A percentile compares a stretch with the other conserved stretches of the same genome.
Conservation (phyloP, 2,329 filamentous ascomycete genomes). For the Decorospora gaudefroyi region DNA sequence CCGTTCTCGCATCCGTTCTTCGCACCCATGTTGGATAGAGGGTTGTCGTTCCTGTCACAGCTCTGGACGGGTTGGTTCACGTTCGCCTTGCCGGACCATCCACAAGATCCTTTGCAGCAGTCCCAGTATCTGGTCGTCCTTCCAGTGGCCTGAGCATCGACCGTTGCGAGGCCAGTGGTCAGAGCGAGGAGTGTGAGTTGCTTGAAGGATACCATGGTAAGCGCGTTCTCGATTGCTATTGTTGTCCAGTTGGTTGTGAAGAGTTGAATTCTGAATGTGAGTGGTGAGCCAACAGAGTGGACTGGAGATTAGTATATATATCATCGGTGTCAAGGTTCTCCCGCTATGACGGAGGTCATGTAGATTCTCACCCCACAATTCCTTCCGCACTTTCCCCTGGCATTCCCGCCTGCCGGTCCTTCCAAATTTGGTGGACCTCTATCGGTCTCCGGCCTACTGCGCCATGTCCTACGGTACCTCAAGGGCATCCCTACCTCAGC, state of each 20-base stretch:
- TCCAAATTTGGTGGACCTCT: slow-evolving; percentile 4
- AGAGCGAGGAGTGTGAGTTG: slow-evolving; percentile 36
- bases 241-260: too few relatives aligned
- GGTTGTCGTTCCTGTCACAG: slow-evolving; percentile 62
- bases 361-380: slow-evolving; percentile 10
- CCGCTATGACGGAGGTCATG: not conserved
- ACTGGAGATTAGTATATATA: slow-evolving; percentile 7
- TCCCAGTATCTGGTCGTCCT: slow-evolving; percentile 55
- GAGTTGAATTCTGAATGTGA: too few relatives aligned
- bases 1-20: slow-evolving; percentile 59
- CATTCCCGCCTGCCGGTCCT: not conserved
- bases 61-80: slow-evolving; percentile 59
- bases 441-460: slow-evolving; percentile 10
- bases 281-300: too few relatives aligned
- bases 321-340: not conserved
- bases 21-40: slow-evolving; percentile 57
- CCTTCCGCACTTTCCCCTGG: slow-evolving; percentile 1
- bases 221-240: not conserved
- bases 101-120: slow-evolving; percentile 72
- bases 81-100: slow-evolving; percentile 62
- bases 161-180: slow-evolving; percentile 30
- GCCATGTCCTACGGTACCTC: slow-evolving; percentile 2
- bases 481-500: slow-evolving; percentile 15
- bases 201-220: slow-evolving; percentile 37
- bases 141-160: slow-evolving; percentile 37